Evolutionary conservation across 1,284 basidiomycete species (phyloP), one percentile per base, ranked within the genome.

Genomic region (Ustilago nuda): DNA sequence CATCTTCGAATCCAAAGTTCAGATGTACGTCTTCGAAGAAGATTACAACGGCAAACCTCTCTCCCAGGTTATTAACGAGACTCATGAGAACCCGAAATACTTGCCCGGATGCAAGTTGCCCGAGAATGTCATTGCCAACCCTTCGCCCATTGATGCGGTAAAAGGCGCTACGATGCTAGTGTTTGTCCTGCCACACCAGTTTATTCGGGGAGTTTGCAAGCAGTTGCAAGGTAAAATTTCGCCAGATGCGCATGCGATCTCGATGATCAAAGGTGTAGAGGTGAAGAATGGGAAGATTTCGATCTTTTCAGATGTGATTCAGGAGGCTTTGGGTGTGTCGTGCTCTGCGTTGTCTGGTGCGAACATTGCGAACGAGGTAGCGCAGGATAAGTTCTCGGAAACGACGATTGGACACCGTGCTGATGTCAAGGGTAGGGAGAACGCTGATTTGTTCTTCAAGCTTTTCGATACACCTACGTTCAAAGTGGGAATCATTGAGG

Each of bases 311-410:
- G 87, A 88, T 69, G 85, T 90, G 36, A 90, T 90, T 74, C 87
- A 89, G 80, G 84, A 86, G 37, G 86, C 88, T 71, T 85, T 90
- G 41, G 86, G 86, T 15, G 87, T 88, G 37, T 87, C 87, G 9
- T 89, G 88, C 73, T 88, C 87, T 1, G 89, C 89, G 2, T 81
- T 90, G 4, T 88, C 87, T 41, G 89, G 89, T 6, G 89, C 89
- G 37, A 90, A 90, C 85, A 90, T 90, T 59, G 89, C 89, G 39
- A 87, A 89, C 66, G 89, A 90, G 79, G 89, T 88, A 23, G 88
- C 88, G 1, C 85, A 81, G 57, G 88, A 87, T 67, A 84, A 86
- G 69, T 89, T 89, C 74, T 87, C 86, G 27, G 89, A 90, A 83
- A 90, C 89, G 8, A 90, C 89, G 2, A 87, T 90, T 71, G 89